Conservation (phyloP, 306 rosid genomes). For the Rosa multiflora region DNA sequence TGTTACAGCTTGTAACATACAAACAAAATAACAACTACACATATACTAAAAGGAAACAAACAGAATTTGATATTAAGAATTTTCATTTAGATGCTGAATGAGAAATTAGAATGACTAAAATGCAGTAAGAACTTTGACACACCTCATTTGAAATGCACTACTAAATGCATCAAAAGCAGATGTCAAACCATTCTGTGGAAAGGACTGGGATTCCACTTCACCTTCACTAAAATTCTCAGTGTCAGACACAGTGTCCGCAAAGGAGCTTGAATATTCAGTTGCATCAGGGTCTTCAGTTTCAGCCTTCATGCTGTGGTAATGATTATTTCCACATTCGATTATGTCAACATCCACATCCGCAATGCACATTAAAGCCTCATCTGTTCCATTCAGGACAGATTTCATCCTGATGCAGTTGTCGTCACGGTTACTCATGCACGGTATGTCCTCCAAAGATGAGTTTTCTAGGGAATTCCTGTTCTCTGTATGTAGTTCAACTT, state of each 20-base stretch:
- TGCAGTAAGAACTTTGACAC: background rate
- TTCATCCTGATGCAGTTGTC: slow-evolving; percentile 43
- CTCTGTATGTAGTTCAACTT: slow-evolving; percentile 33
- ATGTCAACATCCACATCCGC: slow-evolving; percentile 67
- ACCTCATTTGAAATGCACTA: slow-evolving; percentile 58
- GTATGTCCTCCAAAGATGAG: slow-evolving; percentile 35
- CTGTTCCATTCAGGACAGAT: slow-evolving; percentile 39
- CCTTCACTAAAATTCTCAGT: slow-evolving; percentile 60
- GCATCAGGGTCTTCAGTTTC: slow-evolving; percentile 78
- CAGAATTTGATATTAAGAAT: background rate
- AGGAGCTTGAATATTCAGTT: slow-evolving; percentile 87
- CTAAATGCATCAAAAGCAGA: slow-evolving; percentile 45
- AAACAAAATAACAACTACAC: background rate
- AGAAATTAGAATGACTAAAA: background rate
- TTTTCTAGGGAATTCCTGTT: slow-evolving; percentile 19
- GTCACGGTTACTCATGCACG: slow-evolving; percentile 28
- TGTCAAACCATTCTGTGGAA: slow-evolving; percentile 45
- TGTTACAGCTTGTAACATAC: background rate
- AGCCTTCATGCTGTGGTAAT: slow-evolving; percentile 26
- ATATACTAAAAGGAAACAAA: background rate
- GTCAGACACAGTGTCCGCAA: slow-evolving; percentile 61
- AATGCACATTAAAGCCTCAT: slow-evolving; percentile 26
- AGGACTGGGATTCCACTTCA: slow-evolving; percentile 71
- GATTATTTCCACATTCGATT: slow-evolving; percentile 51
- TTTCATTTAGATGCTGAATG: background rate